These are phyloP conservation scores for Cochlearia excelsa DNA, from an alignment of 345 rosid genomes.

Conservation along the genomic window DNA sequence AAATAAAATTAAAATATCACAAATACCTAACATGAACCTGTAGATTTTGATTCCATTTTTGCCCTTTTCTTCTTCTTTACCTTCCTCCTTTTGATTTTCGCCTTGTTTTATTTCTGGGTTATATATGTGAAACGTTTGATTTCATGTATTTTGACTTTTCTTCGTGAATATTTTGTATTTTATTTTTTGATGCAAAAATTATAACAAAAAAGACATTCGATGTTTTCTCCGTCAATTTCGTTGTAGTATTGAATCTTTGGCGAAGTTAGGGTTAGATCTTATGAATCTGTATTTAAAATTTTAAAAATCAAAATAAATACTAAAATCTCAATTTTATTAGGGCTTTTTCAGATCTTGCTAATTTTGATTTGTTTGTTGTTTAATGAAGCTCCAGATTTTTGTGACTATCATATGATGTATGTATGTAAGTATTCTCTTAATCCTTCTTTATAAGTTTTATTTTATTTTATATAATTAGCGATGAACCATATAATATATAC, in stretches of 20 bases:
- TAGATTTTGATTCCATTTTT: slow-evolving; percentile 39
- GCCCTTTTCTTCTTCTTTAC: slow-evolving; percentile 36
- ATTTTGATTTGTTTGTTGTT: not conserved
- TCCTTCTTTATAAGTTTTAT: too few species aligned
- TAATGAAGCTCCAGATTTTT: too few species aligned
- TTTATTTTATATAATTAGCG: too few species aligned
- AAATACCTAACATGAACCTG: slow-evolving; percentile 22
- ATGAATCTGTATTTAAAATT: slow-evolving; percentile 24
- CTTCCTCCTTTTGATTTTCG: slow-evolving; percentile 27
- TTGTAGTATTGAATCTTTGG: slow-evolving; percentile 31
- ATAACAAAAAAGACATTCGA: slow-evolving; percentile 29
- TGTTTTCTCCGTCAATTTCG: slow-evolving; percentile 21
- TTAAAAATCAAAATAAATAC: not conserved
- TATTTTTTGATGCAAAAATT: slow-evolving; percentile 9
- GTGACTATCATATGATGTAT: too few species aligned
- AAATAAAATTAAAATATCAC: slow-evolving; percentile 12
- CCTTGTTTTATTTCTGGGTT: slow-evolving; percentile 27
- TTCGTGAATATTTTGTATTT: slow-evolving; percentile 33
- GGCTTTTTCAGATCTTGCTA: slow-evolving; percentile 24
- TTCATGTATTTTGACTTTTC: slow-evolving; percentile 35
- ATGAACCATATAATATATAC: too few species aligned
- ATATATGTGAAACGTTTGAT: slow-evolving; percentile 28
- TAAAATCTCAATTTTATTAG: slow-evolving; percentile 8
- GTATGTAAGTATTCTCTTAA: too few species aligned
- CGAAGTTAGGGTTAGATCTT: slow-evolving; percentile 50